phyloP scores from a whole-genome alignment of 441 rosid genomes.

The Omphalea diandra region DNA sequence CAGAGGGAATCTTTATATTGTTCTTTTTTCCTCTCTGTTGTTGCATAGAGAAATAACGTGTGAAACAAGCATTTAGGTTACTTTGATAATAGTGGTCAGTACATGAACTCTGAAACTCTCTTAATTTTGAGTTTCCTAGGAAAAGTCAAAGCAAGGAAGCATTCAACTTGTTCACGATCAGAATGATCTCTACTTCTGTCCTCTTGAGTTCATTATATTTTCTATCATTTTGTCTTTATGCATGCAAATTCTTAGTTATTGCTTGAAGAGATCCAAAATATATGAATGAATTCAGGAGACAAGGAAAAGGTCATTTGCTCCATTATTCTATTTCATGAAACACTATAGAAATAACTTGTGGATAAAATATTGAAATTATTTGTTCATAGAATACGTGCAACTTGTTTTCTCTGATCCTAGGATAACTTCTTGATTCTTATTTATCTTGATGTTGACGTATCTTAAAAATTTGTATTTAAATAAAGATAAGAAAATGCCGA shows the following conservation, averaged over 20 bases:
- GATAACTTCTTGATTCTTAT: neutral
- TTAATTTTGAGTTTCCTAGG: neutral
- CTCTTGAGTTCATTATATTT: too few species aligned
- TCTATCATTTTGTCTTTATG: too few species aligned
- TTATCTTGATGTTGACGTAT: slow-evolving; percentile 8
- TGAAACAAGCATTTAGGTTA: neutral
- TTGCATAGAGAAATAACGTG: neutral
- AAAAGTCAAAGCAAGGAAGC: neutral
- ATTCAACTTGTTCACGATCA: neutral
- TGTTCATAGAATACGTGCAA: neutral
- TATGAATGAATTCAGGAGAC: too few species aligned
- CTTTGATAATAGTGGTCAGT: neutral
- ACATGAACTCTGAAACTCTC: neutral
- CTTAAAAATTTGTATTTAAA: neutral
- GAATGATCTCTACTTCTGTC: neutral
- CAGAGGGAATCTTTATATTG: too few species aligned
- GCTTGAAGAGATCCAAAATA: too few species aligned
- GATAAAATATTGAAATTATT: neutral
- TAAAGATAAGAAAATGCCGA: neutral
- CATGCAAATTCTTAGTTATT: too few species aligned
- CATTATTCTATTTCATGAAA: neutral
- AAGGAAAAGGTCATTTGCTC: neutral
- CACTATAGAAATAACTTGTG: neutral
- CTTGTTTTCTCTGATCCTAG: neutral
- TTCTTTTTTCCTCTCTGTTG: too few species aligned